These are phyloP conservation scores for Pythium angustatum DNA, from an alignment of 352 stramenopile genomes.

Conservation along the genomic window DNA sequence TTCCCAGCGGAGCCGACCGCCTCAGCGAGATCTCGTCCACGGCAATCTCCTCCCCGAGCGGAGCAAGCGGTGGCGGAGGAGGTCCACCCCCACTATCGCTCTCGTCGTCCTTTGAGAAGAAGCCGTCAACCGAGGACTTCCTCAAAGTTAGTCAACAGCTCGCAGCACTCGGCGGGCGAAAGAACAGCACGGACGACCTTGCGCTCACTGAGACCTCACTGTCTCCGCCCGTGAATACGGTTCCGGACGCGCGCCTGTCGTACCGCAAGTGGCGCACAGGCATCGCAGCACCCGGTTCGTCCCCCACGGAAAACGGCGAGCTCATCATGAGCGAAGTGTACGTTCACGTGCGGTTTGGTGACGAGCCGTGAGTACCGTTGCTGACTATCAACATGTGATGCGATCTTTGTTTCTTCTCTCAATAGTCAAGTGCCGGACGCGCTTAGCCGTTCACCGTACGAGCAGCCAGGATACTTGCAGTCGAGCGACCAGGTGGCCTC, in stretches of 20 bases:
- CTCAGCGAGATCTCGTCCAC: conserved; percentile 23
- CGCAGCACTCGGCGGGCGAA: conserved; percentile 26
- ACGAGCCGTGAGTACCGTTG: too few species aligned
- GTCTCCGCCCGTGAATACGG: conserved; percentile 50
- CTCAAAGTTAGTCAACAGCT: conserved; percentile 17
- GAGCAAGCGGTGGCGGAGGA: not conserved
- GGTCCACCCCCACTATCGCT: conserved; percentile 5
- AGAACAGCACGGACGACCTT: conserved; percentile 74
- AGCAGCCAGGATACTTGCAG: conserved; percentile 38
- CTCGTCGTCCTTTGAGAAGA: conserved; percentile 29
- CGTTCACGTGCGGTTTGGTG: too few species aligned
- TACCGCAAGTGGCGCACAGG: conserved; percentile 79
- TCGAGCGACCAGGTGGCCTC: conserved; percentile 17
- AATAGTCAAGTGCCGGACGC: conserved; percentile 43
- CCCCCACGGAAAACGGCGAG: conserved; percentile 6
- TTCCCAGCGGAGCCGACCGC: conserved; percentile 15
- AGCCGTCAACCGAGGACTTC: conserved; percentile 22
- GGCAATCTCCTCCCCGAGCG: conserved; percentile 38
- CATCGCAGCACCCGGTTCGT: conserved; percentile 28
- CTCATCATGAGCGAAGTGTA: conserved; percentile 65
- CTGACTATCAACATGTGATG: not conserved
- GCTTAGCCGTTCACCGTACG: conserved; percentile 66
- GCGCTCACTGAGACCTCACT: conserved; percentile 41
- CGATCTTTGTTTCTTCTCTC: not conserved
- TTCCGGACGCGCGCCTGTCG: conserved; percentile 67